Evolutionary conservation across 768 basidiomycete genomes (phyloP), one percentile per base, ranked within the genome.

Genomic region (Pisolithus sp.): DNA sequence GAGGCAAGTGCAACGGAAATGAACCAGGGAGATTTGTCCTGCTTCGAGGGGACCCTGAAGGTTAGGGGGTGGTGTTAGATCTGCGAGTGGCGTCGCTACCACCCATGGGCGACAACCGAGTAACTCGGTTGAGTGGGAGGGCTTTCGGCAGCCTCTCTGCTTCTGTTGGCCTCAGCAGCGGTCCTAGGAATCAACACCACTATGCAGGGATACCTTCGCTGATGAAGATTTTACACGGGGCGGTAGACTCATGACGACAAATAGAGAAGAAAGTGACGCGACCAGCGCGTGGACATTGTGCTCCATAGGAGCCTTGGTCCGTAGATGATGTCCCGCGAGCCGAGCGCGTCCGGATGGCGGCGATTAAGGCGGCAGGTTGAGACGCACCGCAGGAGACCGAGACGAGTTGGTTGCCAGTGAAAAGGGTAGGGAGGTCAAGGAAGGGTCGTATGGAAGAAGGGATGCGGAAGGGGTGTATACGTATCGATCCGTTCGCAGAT

Each of bases 161-260:
- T 46, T 49, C 46, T 21, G 46, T 69, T n/a, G 60, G 66, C 30
- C 41, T 67, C 51, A 49, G 37, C 21, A 64, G 49, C 47, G 47
- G 44, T 50, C 49, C 46, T 10, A 50, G 48, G 15, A 36, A 6
- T 8, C n/a, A 47, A 13, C 49, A 5, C 26, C 58, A 48, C 67
- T 63, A 50, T 74, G 87, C 30, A 74, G 77, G 28, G 86, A 90
- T 61, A 89, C 90, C 78, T 76, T 89, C 31, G 85, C 81, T 4
- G 86, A 91, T 50, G 88, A 89, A 65, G 88, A 89, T 58, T 15
- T 85, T 39, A 59, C 58, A 12, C 43, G 50, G 55, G 49, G 37
- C 37, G 54, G 55, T 31, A 41, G 52, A 38, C 50, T 56, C 66
- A 55, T 18, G 9, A 26, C 43, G 26, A 7, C 26, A 54, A 50